Base-by-base conservation (phyloP, 2,329 filamentous ascomycete species). In the Penicillium sp. region DNA sequence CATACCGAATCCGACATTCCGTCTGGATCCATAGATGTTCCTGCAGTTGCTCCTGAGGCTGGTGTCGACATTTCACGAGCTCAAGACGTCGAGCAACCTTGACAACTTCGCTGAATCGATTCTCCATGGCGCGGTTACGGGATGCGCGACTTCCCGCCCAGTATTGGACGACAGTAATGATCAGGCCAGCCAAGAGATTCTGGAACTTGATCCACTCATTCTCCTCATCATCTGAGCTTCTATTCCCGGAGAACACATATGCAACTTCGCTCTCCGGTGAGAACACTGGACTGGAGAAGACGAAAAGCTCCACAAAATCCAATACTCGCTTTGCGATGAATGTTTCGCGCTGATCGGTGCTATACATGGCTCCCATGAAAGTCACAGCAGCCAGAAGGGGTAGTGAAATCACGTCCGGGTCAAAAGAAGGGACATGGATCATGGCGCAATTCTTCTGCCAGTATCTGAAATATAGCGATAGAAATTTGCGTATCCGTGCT, bases 341-440 rank as follows among this genome's bases (percentile, higher is more conserved):
- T 0, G 66, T 63, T 48, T 78, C 75, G 29, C 60, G 64, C 42
- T 71, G 65, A 41, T 75, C 68, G 7, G 65, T 65, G 3, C 73
- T 76, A 52, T 78, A 78, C 65, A 77, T 75, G 0, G 75, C 74
- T 4, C 77, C 77, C 61, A 76, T 72, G 45, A 78, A 70, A 0
- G 70, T 61, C 4, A 79, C 60, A 1, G 71, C 66, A 1, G 74
- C 65, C 4, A 80, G 62, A 5, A 80, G 59, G 1, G 71, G 66
- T 24, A 72, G 54, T 2, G 73, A 61, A 3, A 67, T 67, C 1
- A 63, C 64, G 12, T 75, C 68, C 2, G 71, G 64, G 48, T 75
- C 65, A 46, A 79, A 78, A 0, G 74, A 70, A 4, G 73, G 68
- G 7, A 60, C 54, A 55, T 79, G 75, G 4, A 79, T 59, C 23